Base-by-base conservation (phyloP, 306 rosid genomes). In the Begonia masoniana region DNA sequence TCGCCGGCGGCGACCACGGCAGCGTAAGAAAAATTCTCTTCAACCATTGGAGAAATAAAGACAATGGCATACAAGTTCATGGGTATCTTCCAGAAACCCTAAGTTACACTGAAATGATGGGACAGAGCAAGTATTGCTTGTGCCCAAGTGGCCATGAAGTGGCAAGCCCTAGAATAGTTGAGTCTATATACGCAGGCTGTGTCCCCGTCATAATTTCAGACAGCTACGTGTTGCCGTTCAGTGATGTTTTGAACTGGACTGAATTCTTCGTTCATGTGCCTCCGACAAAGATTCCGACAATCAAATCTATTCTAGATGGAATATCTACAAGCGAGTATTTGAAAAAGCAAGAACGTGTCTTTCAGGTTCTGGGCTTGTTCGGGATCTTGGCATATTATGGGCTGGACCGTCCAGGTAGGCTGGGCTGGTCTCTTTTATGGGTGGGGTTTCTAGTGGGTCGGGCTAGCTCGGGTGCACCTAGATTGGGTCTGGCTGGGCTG, bases 61-160 rank as follows among this genome's bases (percentile, higher is more conserved):
- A 87, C 48, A 53, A 66, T 13, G 79, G 80, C 7, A 46, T 87
- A 12, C 75, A 68, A 65, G 84, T 83, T 13, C 68, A 80, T 12
- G 84, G 78, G 60, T 75, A 74, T 56, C 88, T 87, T 31, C 72
- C 81, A 0, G 16, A 56, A 13, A 60, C 60, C 10, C 16, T 62
- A 7, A 15, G 74, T 45, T 87, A 87, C 57, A 2, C 24, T 2
- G 31, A 43, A 5, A 24, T 76, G 12, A 75, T 87, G 76, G 77
- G 65, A 0, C 67, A 47, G 0, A 75, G 80, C 74, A 87, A 66
- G 70, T 87, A 75, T 46, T 83, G 96, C 35, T 53, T 87, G 65
- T 82, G 94, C 60, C 94, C 94, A 1, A 87, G 96, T 67, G 96
- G 96, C 0, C 80, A 61, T 31, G 94, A 87, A 62, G 96, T 87